Evolutionary conservation across 106 monocot genomes (phyloP).

Genomic region (Platanthera zijinensis): DNA sequence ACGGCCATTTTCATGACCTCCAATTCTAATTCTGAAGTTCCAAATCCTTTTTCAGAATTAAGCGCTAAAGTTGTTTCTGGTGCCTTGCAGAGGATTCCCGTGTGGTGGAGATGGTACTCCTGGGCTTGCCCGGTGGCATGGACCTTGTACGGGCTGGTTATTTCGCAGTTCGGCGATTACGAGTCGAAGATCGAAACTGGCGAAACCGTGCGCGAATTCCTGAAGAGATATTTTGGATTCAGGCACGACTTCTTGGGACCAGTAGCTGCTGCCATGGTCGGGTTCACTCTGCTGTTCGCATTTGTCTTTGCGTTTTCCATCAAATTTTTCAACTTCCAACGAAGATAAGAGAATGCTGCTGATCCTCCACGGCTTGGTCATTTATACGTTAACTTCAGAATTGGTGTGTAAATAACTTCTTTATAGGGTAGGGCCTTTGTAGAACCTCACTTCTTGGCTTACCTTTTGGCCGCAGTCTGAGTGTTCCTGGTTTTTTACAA

Average conservation of each 20-base stretch:
- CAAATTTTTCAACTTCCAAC: constrained; percentile 29
- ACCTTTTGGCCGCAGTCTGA: not conserved
- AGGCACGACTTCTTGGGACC: constrained; percentile 21
- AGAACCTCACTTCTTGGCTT: not conserved
- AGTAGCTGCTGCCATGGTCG: constrained; percentile 14
- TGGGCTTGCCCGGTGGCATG: constrained; percentile 26
- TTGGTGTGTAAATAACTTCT: not conserved
- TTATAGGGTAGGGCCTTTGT: not conserved
- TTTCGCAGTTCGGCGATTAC: constrained; percentile 21
- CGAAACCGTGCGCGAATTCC: not conserved
- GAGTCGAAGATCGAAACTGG: not conserved
- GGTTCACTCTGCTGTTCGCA: constrained; percentile 20
- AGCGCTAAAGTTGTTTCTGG: not conserved
- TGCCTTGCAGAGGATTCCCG: constrained; percentile 20
- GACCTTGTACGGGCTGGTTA: constrained; percentile 22
- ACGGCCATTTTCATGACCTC: too few species aligned
- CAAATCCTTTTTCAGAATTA: not conserved
- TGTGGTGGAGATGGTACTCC: constrained; percentile 29
- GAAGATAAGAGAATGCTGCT: constrained; percentile 1
- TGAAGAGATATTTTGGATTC: constrained; percentile 17
- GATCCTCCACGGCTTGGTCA: not conserved
- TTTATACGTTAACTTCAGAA: not conserved
- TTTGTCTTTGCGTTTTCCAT: constrained; percentile 22
- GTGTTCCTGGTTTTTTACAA: not conserved
- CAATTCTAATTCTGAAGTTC: too few species aligned